These are phyloP conservation scores for Mycosphaerelloides madeirae DNA, from an alignment of 2,329 filamentous ascomycete genomes.

Conservation along the genomic window DNA sequence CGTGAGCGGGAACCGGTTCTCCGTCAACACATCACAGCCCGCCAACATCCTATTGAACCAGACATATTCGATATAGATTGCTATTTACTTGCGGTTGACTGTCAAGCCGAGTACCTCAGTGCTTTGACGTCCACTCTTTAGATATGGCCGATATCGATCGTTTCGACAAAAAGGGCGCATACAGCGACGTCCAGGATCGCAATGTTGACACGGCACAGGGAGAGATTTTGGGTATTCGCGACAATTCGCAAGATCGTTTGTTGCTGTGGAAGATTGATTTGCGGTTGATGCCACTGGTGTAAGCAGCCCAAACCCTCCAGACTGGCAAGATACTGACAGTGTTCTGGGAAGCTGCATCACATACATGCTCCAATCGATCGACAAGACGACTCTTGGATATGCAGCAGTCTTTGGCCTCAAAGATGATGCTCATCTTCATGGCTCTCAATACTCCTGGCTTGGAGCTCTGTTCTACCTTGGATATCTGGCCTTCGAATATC, in stretches of 20 bases:
- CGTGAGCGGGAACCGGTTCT: too few species aligned
- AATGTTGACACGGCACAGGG: neutral
- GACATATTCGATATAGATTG: too few species aligned
- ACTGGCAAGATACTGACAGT: neutral
- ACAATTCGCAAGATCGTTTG: conserved; percentile 31
- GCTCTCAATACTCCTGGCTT: conserved; percentile 16
- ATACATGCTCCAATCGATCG: conserved; percentile 36
- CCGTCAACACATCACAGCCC: too few species aligned
- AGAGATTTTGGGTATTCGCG: too few species aligned
- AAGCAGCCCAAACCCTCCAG: neutral
- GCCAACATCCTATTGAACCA: too few species aligned
- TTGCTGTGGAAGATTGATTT: conserved; percentile 15
- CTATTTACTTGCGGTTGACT: too few species aligned
- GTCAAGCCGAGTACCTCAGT: too few species aligned
- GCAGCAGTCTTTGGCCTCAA: conserved; percentile 46
- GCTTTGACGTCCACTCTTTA: neutral
- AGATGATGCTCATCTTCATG: conserved; percentile 41
- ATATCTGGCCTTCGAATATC: conserved; percentile 45
- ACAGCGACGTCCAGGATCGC: conserved; percentile 2
- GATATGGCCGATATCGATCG: neutral
- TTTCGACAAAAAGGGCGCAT: too few species aligned
- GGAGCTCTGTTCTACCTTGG: conserved; percentile 3
- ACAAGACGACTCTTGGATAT: conserved; percentile 29
- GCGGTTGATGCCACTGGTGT: conserved; percentile 13
- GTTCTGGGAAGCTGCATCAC: conserved; percentile 17